Evolutionary conservation across 1,139 yeast species (phyloP).

Genomic region (Zygosaccharomyces pseudobailii): DNA sequence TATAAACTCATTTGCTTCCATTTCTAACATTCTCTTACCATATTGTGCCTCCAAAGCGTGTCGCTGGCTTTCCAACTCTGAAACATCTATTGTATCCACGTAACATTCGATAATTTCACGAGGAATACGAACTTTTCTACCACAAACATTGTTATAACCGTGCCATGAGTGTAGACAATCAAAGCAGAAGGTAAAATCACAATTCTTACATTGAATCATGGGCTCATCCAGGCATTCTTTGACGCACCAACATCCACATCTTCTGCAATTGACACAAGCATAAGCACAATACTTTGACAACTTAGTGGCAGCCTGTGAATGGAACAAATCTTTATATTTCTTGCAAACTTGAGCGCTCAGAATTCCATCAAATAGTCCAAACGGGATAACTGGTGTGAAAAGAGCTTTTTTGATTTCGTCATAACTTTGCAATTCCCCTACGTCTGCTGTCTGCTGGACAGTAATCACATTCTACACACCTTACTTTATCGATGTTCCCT

Average conservation of each 20-base stretch:
- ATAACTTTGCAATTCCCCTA: constrained; percentile 25
- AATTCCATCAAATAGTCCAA: constrained; percentile 34
- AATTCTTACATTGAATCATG: constrained; percentile 50
- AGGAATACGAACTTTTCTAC: constrained; percentile 40
- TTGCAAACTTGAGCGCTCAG: constrained; percentile 34
- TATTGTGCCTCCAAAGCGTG: constrained; percentile 43
- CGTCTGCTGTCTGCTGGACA: constrained; percentile 28
- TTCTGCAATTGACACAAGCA: constrained; percentile 51
- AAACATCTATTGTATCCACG: constrained; percentile 35
- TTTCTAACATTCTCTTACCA: constrained; percentile 44
- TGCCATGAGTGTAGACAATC: constrained; percentile 65
- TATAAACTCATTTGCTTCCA: constrained; percentile 43
- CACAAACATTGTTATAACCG: constrained; percentile 49
- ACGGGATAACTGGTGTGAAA: constrained; percentile 40
- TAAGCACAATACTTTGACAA: constrained; percentile 46
- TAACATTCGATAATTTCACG: constrained; percentile 39
- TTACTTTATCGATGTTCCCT: constrained; percentile 51
- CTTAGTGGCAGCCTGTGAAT: constrained; percentile 42
- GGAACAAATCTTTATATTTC: constrained; percentile 40
- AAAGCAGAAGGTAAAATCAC: constrained; percentile 56
- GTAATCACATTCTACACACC: constrained; percentile 55
- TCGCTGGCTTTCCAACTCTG: constrained; percentile 32
- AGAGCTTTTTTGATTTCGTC: constrained; percentile 34
- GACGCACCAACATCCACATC: constrained; percentile 46
- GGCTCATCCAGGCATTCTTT: constrained; percentile 47